These are phyloP conservation scores for Boletus vermiculosoides DNA, from an alignment of 768 basidiomycete genomes.

Conservation along the genomic window DNA sequence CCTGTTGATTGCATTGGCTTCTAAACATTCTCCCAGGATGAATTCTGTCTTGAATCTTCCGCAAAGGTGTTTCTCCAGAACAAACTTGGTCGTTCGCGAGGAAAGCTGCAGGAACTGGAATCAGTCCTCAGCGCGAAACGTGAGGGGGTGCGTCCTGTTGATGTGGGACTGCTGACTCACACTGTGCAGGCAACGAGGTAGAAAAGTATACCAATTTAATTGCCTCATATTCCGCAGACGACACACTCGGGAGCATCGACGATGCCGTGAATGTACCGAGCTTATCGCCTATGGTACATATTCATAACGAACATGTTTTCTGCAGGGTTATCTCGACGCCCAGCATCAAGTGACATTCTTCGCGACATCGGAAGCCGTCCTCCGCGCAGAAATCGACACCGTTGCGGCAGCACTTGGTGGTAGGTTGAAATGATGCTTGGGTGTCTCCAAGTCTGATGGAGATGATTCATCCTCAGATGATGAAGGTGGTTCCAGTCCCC, in stretches of 20 bases:
- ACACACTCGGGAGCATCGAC: constrained; percentile 57
- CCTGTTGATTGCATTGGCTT: background rate
- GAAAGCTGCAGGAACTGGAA: constrained; percentile 62
- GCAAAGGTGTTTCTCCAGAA: constrained; percentile 84
- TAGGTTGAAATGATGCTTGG: constrained; percentile 29
- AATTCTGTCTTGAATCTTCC: constrained; percentile 61
- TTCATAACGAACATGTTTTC: constrained; percentile 3
- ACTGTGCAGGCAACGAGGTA: constrained; percentile 49
- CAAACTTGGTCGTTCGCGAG: constrained; percentile 57
- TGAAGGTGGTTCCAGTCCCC: constrained; percentile 66
- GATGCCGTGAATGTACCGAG: constrained; percentile 24
- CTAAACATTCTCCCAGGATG: constrained; percentile 22
- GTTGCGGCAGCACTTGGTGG: constrained; percentile 64
- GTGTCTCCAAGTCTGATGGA: constrained; percentile 7
- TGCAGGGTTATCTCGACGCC: constrained; percentile 61
- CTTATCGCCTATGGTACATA: background rate
- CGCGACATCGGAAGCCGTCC: constrained; percentile 51
- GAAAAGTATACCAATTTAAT: constrained; percentile 50
- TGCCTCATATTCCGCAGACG: constrained; percentile 42
- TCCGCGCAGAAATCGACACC: constrained; percentile 63
- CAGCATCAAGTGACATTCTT: constrained; percentile 58
- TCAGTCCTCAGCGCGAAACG: constrained; percentile 60
- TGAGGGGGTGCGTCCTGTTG: constrained; percentile 34
- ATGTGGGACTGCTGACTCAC: constrained; percentile 7
- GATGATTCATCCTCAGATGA: constrained; percentile 50